These are phyloP conservation scores for Vicia faba DNA, from an alignment of 306 rosid genomes.

Conservation along the genomic window DNA sequence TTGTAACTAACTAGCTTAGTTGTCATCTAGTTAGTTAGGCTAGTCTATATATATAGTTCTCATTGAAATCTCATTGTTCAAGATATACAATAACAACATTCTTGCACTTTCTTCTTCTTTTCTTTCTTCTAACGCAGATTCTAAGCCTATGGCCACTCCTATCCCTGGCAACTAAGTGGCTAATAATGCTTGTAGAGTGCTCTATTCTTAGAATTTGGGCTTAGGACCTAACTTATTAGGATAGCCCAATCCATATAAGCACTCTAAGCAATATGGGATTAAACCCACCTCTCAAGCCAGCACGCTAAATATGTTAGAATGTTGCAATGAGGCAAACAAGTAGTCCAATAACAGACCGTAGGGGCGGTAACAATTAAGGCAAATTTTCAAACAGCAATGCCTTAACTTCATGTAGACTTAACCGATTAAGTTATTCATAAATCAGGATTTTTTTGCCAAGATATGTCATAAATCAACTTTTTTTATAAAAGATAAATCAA, in stretches of 20 bases:
- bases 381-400: not conserved
- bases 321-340: not conserved
- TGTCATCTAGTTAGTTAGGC: too few relatives aligned
- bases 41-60: too few relatives aligned
- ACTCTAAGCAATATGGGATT: not conserved
- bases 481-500: not conserved
- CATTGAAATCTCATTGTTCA: too few relatives aligned
- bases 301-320: not conserved
- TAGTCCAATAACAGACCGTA: not conserved
- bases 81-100: too few relatives aligned
- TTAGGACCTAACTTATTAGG: not conserved
- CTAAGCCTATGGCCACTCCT: not conserved
- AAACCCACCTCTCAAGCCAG: not conserved
- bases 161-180: slow-evolving; percentile 5
- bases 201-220: not conserved
- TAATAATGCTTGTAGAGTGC: slow-evolving; percentile 14
- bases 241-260: slow-evolving; percentile 2
- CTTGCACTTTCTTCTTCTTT: too few relatives aligned
- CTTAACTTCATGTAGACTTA: not conserved
- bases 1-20: too few relatives aligned
- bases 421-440: slow-evolving; percentile 13
- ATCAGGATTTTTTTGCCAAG: not conserved
- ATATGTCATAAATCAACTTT: slow-evolving; percentile 15
- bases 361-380: not conserved
- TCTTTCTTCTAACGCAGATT: too few relatives aligned